A percentile compares a stretch with the other conserved stretches of the same genome.
These are phyloP conservation scores for Metschnikowia reukaufii DNA, from an alignment of 805 yeast genomes.

Conservation along the genomic window DNA sequence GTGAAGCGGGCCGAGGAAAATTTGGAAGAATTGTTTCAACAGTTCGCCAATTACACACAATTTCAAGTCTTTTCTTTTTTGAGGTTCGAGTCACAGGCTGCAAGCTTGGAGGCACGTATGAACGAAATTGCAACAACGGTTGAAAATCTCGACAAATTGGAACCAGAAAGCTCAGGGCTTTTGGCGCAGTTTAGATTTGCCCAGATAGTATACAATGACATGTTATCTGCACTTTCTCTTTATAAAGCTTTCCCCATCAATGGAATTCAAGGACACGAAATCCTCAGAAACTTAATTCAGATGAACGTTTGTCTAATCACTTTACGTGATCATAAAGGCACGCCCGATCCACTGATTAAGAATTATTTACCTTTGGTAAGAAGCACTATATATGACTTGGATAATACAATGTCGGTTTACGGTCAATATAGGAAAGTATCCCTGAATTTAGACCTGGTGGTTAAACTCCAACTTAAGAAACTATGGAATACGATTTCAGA, in stretches of 20 bases:
- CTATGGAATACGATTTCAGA: background rate
- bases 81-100: background rate
- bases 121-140: background rate
- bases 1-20: no score
- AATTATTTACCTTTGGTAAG: no score
- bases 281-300: background rate
- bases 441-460: background rate
- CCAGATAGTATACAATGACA: background rate
- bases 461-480: background rate
- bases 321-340: background rate
- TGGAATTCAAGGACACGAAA: constrained; percentile 22
- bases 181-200: background rate
- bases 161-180: background rate
- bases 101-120: background rate
- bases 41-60: background rate
- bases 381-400: background rate
- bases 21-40: background rate
- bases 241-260: background rate
- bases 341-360: background rate
- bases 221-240: background rate
- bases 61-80: background rate
- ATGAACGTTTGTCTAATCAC: background rate
- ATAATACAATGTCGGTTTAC: background rate
- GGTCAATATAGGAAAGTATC: background rate
- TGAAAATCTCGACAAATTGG: background rate